These are phyloP conservation scores for Syzygium aqueum DNA, from an alignment of 345 rosid species.

Conservation along the genomic window DNA sequence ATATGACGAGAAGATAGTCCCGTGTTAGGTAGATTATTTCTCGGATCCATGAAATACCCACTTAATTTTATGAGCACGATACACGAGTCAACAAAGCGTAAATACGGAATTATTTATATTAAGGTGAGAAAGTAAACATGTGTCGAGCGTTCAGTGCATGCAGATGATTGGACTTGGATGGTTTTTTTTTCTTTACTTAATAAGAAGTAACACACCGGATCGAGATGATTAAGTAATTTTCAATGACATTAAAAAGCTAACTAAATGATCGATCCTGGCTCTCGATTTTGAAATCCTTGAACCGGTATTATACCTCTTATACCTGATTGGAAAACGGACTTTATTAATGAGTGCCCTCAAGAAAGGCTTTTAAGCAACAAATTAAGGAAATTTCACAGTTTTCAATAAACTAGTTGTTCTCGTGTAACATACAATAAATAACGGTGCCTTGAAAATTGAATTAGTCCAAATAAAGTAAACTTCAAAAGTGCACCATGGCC, in stretches of 20 bases:
- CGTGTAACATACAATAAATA: not conserved
- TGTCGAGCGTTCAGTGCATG: not conserved
- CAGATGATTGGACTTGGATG: not conserved
- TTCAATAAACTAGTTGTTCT: not conserved
- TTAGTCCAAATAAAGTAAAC: not conserved
- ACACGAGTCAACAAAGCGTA: not conserved
- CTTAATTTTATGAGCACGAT: not conserved
- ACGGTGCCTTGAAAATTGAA: not conserved
- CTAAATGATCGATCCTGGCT: not conserved
- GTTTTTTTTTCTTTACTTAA: not conserved
- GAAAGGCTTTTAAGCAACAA: no score
- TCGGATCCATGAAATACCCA: no score
- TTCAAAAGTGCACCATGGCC: not conserved
- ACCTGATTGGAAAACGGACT: not conserved
- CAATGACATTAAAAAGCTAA: not conserved
- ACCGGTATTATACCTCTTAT: not conserved
- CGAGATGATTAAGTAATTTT: not conserved
- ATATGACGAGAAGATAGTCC: no score
- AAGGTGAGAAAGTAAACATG: not conserved
- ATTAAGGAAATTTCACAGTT: not conserved
- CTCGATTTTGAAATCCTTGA: not conserved
- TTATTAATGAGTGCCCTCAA: accelerated
- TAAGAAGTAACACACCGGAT: not conserved
- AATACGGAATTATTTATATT: not conserved
- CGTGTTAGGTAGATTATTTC: no score